phyloP scores from a whole-genome alignment of 768 basidiomycete genomes.

The Pleurotus cornucopiae region DNA sequence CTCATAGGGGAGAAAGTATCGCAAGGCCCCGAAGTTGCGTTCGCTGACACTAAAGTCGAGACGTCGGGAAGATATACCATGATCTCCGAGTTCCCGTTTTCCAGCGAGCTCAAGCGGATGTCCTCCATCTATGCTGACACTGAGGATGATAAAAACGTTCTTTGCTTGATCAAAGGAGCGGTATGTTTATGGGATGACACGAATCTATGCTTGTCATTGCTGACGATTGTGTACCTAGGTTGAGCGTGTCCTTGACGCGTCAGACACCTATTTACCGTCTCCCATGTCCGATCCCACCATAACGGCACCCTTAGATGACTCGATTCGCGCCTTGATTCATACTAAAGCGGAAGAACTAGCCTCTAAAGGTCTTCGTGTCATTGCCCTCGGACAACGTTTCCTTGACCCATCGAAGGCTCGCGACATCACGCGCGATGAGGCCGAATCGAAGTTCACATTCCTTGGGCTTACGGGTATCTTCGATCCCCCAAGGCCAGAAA shows the following conservation, averaged over 20 bases:
- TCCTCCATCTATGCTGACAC: slow-evolving; percentile 30
- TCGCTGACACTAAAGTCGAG: slow-evolving; percentile 17
- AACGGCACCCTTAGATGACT: slow-evolving; percentile 23
- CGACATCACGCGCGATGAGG: slow-evolving; percentile 32
- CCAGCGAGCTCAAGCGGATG: slow-evolving; percentile 51
- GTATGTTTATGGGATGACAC: slow-evolving; percentile 19
- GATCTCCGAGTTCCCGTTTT: slow-evolving; percentile 41
- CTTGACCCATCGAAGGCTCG: slow-evolving; percentile 18
- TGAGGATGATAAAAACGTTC: slow-evolving; percentile 15
- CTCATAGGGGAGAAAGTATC: slow-evolving; percentile 17
- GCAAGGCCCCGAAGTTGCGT: neutral
- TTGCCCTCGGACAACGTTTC: slow-evolving; percentile 28
- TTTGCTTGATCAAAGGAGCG: slow-evolving; percentile 32
- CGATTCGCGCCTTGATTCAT: slow-evolving; percentile 15
- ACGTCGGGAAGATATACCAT: slow-evolving; percentile 27
- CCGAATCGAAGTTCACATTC: slow-evolving; percentile 46
- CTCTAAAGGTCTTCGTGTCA: slow-evolving; percentile 34
- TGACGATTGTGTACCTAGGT: slow-evolving; percentile 17
- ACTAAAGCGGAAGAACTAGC: slow-evolving; percentile 29
- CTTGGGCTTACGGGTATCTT: slow-evolving; percentile 51
- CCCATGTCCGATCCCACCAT: slow-evolving; percentile 17
- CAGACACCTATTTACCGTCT: slow-evolving; percentile 26
- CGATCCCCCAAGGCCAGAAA: slow-evolving; percentile 54
- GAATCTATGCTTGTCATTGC: neutral
- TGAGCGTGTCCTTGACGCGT: slow-evolving; percentile 46